Evolutionary conservation across 2,329 filamentous ascomycete species (phyloP).

Genomic region (Trichophyton benhamiae): DNA sequence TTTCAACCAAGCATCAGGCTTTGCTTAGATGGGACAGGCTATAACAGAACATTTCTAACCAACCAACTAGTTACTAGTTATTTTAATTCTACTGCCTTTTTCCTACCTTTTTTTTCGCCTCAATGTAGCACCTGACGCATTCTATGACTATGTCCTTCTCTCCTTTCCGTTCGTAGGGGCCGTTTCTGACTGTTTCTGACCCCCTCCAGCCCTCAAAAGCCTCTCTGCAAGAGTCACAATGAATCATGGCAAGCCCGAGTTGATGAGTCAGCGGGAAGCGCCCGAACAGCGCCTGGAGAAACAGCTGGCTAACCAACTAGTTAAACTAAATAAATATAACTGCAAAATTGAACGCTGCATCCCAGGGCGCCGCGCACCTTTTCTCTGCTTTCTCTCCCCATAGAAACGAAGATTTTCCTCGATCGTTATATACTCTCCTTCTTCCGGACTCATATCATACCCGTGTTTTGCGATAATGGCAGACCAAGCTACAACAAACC

Average conservation of each 20-base stretch:
- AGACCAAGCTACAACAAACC: constrained; percentile 4
- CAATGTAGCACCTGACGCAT: too few relatives aligned
- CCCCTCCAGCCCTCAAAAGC: neutral
- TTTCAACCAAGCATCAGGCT: neutral
- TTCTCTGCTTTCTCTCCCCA: too few relatives aligned
- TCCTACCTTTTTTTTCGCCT: neutral
- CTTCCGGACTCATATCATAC: neutral
- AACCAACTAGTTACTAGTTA: neutral
- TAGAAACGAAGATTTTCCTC: too few relatives aligned
- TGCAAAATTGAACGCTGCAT: neutral
- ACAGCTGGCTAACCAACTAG: too few relatives aligned
- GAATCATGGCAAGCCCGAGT: neutral
- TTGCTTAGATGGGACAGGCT: neutral
- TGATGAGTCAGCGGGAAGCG: neutral
- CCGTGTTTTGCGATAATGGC: constrained; percentile 5
- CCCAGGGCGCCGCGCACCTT: too few relatives aligned
- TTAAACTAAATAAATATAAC: neutral
- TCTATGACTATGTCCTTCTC: too few relatives aligned
- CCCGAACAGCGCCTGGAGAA: neutral
- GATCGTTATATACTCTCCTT: neutral
- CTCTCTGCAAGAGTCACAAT: neutral
- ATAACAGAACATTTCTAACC: neutral
- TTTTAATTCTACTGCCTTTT: neutral
- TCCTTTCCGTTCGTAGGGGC: too few relatives aligned
- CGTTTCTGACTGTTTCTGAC: too few relatives aligned